Base-by-base conservation (phyloP, 371 early-diverging fungal species). In the Choanephora cucurbitarum region DNA sequence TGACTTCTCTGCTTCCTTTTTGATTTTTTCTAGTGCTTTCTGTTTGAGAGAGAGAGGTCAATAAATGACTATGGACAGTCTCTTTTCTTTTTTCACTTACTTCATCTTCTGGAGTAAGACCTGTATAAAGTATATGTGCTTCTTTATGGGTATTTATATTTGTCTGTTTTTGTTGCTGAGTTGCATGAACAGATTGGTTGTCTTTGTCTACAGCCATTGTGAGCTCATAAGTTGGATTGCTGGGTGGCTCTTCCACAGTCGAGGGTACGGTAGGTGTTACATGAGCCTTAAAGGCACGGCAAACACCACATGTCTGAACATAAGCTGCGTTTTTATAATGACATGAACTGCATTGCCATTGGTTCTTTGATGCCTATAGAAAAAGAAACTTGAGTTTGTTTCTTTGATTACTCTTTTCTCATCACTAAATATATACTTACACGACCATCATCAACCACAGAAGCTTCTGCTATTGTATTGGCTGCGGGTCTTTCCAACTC, bases 291-390 rank as follows among this genome's bases (percentile, higher is more conserved):
- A 22, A 59, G 14, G 23, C 21, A 21, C 21, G 58, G 44, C 67
- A 67, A 1, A 62, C 18, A 8, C 55, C 59, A 34, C 67, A 67
- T 15, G 52, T 48, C 39, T 50, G 55, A 6, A 62, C 17, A 18
- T 41, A 46, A 4, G 21, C 14, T 34, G 21, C 15, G 14, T 66
- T 62, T 14, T 14, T 6, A 37, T 51, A 62, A 5, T 47, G 24
- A 23, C 67, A 66, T 15, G 56, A 18, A 15, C 31, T 15, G 19
- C 67, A 66, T 46, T 50, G 14, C 67, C 67, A 66, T 49, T 47
- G 17, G 37, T 19, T 43, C 19, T 23, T 21, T 23, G 32, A 22
- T n/a, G n/a, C n/a, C n/a, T n/a, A n/a, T n/a, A n/a, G n/a, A n/a
- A n/a, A n/a, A n/a, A n/a, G n/a, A n/a, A n/a, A n/a, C n/a, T n/a